These are phyloP conservation scores for Cupressus sempervirens DNA, from an alignment of 75 land plant genomes.

Conservation along the genomic window DNA sequence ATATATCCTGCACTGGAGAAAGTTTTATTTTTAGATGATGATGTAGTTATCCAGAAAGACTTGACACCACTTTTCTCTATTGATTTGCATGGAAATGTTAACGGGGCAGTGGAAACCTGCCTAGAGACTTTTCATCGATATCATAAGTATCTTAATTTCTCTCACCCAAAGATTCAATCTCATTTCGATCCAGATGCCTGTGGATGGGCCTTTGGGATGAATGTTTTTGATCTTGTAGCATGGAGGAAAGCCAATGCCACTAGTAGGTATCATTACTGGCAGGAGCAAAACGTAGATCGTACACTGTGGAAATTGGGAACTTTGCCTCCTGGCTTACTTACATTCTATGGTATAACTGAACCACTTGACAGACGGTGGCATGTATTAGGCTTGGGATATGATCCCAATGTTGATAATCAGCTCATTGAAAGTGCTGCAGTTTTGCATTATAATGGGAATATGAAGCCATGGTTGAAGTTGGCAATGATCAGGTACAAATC, in stretches of 20 bases:
- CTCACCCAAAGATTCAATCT: conserved; percentile 73
- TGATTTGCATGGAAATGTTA: conserved; percentile 83
- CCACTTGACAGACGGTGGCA: conserved; percentile 82
- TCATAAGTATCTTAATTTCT: conserved; percentile 85
- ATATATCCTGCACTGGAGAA: conserved; percentile 77
- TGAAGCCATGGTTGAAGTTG: conserved; percentile 94
- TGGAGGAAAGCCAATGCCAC: conserved; percentile 84
- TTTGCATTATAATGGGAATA: conserved; percentile 82
- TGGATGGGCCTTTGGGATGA: conserved; percentile 99
- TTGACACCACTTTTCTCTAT: conserved; percentile 62
- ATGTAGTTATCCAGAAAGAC: conserved; percentile 84
- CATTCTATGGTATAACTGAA: conserved; percentile 85
- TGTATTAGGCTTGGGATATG: conserved; percentile 81
- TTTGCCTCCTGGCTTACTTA: conserved; percentile 78
- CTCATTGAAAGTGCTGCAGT: conserved; percentile 68
- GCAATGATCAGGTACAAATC: conserved; percentile 85
- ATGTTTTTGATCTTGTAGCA: conserved; percentile 72
- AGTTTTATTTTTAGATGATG: conserved; percentile 89
- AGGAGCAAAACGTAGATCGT: conserved; percentile 70
- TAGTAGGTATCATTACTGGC: conserved; percentile 90
- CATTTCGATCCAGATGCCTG: conserved; percentile 95
- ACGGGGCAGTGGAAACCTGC: conserved; percentile 95
- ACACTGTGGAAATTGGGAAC: conserved; percentile 95
- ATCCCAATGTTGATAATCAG: conserved; percentile 55
- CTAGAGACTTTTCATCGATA: conserved; percentile 93